Evolutionary conservation across 1,284 basidiomycete genomes (phyloP).

Genomic region (Ceratobasidium sp.): DNA sequence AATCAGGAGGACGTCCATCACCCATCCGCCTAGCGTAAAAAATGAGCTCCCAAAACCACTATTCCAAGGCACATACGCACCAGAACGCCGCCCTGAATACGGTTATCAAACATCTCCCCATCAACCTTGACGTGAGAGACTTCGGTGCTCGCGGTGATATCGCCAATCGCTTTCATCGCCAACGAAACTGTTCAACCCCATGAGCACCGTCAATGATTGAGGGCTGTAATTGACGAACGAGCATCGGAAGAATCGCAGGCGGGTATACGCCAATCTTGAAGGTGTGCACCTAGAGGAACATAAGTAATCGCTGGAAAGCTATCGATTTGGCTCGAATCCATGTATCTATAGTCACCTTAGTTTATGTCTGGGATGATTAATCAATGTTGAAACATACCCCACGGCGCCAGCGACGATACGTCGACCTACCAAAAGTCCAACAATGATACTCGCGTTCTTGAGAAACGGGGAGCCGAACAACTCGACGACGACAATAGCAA

Average conservation of each 20-base stretch:
- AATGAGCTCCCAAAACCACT: constrained; percentile 46
- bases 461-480: constrained; percentile 86
- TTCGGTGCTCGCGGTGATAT: constrained; percentile 87
- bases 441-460: constrained; percentile 77
- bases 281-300: constrained; percentile 83
- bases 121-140: constrained; percentile 77
- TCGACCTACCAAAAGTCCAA: constrained; percentile 79
- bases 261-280: constrained; percentile 85
- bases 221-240: constrained; percentile 61
- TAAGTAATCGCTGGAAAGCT: constrained; percentile 80
- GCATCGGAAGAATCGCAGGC: constrained; percentile 84
- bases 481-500: constrained; percentile 78
- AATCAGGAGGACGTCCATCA: constrained; percentile 86
- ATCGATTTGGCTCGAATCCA: constrained; percentile 66
- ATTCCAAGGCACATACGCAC: constrained; percentile 59
- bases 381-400: constrained; percentile 71
- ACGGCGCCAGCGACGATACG: constrained; percentile 82
- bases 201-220: constrained; percentile 1
- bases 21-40: constrained; percentile 73
- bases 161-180: constrained; percentile 88
- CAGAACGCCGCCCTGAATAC: constrained; percentile 87
- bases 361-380: not conserved
- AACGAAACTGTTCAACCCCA: constrained; percentile 65
- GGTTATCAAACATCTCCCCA: constrained; percentile 78
- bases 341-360: not conserved